Conservation (phyloP, 768 basidiomycete genomes). For the Erythrobasidium yunnanense region DNA sequence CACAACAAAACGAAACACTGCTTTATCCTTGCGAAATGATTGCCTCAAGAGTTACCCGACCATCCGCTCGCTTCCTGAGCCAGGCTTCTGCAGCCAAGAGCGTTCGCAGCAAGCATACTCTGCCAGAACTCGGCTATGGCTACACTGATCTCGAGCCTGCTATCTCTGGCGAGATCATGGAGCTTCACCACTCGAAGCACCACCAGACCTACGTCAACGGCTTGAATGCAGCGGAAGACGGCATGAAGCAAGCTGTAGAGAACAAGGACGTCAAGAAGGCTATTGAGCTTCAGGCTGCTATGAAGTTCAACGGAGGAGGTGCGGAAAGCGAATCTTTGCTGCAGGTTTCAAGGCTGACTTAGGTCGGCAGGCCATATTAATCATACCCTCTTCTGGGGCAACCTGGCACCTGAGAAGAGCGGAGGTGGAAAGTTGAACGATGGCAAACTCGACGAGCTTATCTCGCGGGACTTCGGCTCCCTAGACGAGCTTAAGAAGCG, state of each 20-base stretch:
- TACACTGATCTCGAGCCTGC: slow-evolving; percentile 58
- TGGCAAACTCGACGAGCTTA: slow-evolving; percentile 59
- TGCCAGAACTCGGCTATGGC: slow-evolving; percentile 14
- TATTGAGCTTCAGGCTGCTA: slow-evolving; percentile 75
- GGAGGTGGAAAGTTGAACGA: slow-evolving; percentile 57
- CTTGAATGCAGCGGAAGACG: slow-evolving; percentile 80
- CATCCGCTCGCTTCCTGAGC: too few relatives aligned
- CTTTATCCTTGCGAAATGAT: too few relatives aligned
- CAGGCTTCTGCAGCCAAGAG: background rate
- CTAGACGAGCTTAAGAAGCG: slow-evolving; percentile 74
- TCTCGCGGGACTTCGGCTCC: slow-evolving; percentile 73
- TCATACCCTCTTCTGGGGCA: slow-evolving; percentile 95
- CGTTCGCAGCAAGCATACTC: slow-evolving; percentile 12
- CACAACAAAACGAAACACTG: too few relatives aligned
- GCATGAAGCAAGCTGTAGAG: slow-evolving; percentile 50
- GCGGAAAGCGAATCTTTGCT: background rate
- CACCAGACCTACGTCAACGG: slow-evolving; percentile 84
- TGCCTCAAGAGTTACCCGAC: too few relatives aligned
- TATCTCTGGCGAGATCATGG: slow-evolving; percentile 88
- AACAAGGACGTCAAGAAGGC: slow-evolving; percentile 57
- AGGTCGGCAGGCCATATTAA: slow-evolving; percentile 64
- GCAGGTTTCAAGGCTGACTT: background rate
- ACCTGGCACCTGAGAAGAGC: slow-evolving; percentile 59
- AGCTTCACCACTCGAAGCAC: slow-evolving; percentile 73
- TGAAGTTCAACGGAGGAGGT: slow-evolving; percentile 95